Conservation (phyloP, 345 rosid species). For the Sonneratia caseolaris region DNA sequence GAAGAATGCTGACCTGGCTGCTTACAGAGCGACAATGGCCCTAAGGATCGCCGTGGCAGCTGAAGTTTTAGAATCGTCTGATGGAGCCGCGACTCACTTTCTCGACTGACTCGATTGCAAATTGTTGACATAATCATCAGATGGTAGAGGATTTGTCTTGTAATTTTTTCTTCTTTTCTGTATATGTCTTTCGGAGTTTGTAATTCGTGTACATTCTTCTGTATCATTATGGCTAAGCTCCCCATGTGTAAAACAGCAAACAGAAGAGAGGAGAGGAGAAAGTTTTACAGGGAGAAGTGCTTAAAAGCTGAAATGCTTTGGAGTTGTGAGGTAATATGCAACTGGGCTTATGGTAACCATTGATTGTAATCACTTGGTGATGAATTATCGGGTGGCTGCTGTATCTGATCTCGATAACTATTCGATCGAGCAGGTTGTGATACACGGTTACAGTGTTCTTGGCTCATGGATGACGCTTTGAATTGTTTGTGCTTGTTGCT, state of each 20-base stretch:
- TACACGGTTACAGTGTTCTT: too few relatives aligned
- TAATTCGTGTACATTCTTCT: constrained; percentile 19
- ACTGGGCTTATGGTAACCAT: too few relatives aligned
- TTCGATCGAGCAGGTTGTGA: too few relatives aligned
- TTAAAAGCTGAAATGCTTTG: too few relatives aligned
- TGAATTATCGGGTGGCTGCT: too few relatives aligned
- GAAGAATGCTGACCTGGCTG: constrained; percentile 73
- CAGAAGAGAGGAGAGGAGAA: not conserved
- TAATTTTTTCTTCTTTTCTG: constrained; percentile 20
- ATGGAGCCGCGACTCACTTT: constrained; percentile 18
- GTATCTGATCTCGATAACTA: too few relatives aligned
- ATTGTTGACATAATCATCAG: not conserved
- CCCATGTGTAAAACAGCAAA: not conserved
- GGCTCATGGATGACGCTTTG: too few relatives aligned
- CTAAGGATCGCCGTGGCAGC: constrained; percentile 65
- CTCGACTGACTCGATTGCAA: constrained; percentile 19
- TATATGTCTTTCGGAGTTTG: constrained; percentile 26
- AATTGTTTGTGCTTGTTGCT: too few relatives aligned
- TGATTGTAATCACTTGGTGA: too few relatives aligned
- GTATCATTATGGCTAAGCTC: constrained; percentile 18
- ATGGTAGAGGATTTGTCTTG: constrained; percentile 3
- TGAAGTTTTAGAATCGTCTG: constrained; percentile 20
- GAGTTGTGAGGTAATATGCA: not conserved
- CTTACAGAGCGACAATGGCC: constrained; percentile 63
- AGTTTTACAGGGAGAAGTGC: not conserved